phyloP scores from a whole-genome alignment of 495 filamentous ascomycete genomes.

The Staphylotrichum longicolle region DNA sequence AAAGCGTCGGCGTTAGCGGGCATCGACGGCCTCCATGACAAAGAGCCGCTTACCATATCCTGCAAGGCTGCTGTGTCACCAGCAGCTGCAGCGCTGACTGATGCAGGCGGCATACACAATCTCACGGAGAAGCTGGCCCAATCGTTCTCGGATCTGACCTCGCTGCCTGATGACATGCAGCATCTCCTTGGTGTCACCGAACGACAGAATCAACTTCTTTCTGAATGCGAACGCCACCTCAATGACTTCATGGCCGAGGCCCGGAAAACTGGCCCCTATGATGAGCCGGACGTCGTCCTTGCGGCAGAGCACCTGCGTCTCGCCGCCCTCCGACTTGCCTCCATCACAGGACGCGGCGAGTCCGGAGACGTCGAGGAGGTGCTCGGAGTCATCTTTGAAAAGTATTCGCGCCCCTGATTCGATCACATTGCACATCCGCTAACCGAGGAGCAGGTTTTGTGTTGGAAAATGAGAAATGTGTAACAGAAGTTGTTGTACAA shows the following conservation, averaged over 20 bases:
- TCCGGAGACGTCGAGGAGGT: slow-evolving; percentile 95
- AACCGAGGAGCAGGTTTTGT: slow-evolving; percentile 28
- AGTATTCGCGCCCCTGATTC: slow-evolving; percentile 46
- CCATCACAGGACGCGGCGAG: slow-evolving; percentile 84
- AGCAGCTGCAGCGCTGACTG: slow-evolving; percentile 35
- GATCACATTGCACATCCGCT: background rate
- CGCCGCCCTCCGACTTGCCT: slow-evolving; percentile 75
- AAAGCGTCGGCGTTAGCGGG: slow-evolving; percentile 32
- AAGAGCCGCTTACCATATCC: slow-evolving; percentile 57
- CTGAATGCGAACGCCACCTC: slow-evolving; percentile 66
- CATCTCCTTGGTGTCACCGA: slow-evolving; percentile 88
- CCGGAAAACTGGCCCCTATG: slow-evolving; percentile 17
- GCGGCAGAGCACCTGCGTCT: slow-evolving; percentile 87
- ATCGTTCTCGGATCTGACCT: slow-evolving; percentile 72
- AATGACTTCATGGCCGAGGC: slow-evolving; percentile 62
- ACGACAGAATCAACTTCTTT: slow-evolving; percentile 78
- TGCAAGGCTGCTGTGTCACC: slow-evolving; percentile 50
- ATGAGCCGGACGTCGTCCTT: slow-evolving; percentile 68
- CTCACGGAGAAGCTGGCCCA: slow-evolving; percentile 65
- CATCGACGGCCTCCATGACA: slow-evolving; percentile 30
- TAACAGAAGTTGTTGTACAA: slow-evolving; percentile 14
- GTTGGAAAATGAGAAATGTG: slow-evolving; percentile 31
- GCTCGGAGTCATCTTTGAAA: slow-evolving; percentile 95
- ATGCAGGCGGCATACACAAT: slow-evolving; percentile 64
- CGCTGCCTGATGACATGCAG: slow-evolving; percentile 58